Percentiles rank a stretch among this genome's conserved stretches.
Evolutionary conservation across 2,329 filamentous ascomycete species (phyloP).

Genomic region (Coleophoma eucalyptorum): DNA sequence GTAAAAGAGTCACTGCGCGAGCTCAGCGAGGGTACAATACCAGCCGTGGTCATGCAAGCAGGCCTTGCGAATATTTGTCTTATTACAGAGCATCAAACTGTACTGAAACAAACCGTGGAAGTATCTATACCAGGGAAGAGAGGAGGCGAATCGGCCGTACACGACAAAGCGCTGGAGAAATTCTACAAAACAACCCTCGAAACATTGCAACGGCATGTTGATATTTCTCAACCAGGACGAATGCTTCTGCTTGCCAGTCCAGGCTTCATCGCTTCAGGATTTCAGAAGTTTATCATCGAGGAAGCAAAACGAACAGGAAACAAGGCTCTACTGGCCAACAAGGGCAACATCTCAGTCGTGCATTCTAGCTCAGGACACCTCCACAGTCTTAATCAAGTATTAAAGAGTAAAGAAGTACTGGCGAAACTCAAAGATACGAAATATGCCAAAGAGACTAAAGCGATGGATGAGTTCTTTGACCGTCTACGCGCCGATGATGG

Average conservation of each 20-base stretch:
- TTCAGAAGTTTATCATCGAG: conserved; percentile 71
- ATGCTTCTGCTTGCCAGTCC: conserved; percentile 77
- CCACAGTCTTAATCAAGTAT: conserved; percentile 82
- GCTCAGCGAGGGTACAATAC: conserved; percentile 75
- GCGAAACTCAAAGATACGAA: conserved; percentile 80
- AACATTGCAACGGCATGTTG: conserved; percentile 73
- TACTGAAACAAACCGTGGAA: conserved; percentile 69
- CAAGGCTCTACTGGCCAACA: conserved; percentile 63
- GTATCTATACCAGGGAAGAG: conserved; percentile 65
- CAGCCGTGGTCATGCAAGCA: conserved; percentile 93
- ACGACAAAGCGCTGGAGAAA: conserved; percentile 66
- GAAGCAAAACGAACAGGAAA: conserved; percentile 56
- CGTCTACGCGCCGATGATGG: conserved; percentile 81
- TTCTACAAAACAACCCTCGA: conserved; percentile 79
- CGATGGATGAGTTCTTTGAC: conserved; percentile 81
- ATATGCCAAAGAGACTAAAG: conserved; percentile 75
- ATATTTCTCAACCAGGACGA: conserved; percentile 66
- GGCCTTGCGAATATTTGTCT: conserved; percentile 79
- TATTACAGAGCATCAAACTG: conserved; percentile 75
- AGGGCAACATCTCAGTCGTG: conserved; percentile 66
- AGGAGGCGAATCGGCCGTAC: conserved; percentile 53
- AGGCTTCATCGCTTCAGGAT: conserved; percentile 79
- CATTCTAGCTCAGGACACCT: conserved; percentile 84
- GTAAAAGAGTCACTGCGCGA: conserved; percentile 76
- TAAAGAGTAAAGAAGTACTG: conserved; percentile 76